Conservation (phyloP, 495 filamentous ascomycete genomes). For the Neurospora cerealis region DNA sequence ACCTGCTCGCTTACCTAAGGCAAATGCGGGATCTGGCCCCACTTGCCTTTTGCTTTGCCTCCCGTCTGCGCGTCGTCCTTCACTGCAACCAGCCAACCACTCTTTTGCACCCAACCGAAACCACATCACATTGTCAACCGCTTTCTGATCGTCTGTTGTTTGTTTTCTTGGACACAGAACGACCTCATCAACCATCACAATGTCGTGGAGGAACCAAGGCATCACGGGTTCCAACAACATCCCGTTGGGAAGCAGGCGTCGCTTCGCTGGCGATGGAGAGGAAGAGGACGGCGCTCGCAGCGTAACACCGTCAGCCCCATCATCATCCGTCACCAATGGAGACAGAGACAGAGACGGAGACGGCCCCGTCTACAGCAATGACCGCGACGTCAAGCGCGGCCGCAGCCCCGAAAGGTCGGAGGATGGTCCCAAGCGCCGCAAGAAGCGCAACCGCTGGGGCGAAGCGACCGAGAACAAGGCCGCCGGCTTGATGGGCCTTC, state of each 20-base stretch:
- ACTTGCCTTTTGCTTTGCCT: not conserved
- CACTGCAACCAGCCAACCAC: not conserved
- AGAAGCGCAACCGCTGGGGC: constrained; percentile 98
- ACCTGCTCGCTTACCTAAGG: not conserved
- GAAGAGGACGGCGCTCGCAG: constrained; percentile 28
- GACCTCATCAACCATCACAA: constrained; percentile 27
- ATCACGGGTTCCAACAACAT: constrained; percentile 99
- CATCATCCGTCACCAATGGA: constrained; percentile 11
- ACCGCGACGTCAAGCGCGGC: constrained; percentile 61
- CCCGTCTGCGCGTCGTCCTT: constrained; percentile 10
- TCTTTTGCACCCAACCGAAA: not conserved
- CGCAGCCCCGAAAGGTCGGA: constrained; percentile 41
- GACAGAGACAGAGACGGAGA: constrained; percentile 11
- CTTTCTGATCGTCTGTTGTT: not conserved
- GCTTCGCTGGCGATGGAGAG: constrained; percentile 62
- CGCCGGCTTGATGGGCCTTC: constrained; percentile 92
- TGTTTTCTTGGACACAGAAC: not conserved
- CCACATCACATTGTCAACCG: not conserved
- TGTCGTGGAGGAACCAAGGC: constrained; percentile 91
- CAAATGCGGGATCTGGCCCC: not conserved
- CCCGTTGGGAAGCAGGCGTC: constrained; percentile 77
- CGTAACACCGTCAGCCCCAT: constrained; percentile 1
- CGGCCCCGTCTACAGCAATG: constrained; percentile 44
- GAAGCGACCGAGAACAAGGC: constrained; percentile 95
- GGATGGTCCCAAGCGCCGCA: constrained; percentile 73